Evolutionary conservation across 768 basidiomycete species (phyloP), one percentile per base, ranked within the genome.

Genomic region (Amanita exitialis): DNA sequence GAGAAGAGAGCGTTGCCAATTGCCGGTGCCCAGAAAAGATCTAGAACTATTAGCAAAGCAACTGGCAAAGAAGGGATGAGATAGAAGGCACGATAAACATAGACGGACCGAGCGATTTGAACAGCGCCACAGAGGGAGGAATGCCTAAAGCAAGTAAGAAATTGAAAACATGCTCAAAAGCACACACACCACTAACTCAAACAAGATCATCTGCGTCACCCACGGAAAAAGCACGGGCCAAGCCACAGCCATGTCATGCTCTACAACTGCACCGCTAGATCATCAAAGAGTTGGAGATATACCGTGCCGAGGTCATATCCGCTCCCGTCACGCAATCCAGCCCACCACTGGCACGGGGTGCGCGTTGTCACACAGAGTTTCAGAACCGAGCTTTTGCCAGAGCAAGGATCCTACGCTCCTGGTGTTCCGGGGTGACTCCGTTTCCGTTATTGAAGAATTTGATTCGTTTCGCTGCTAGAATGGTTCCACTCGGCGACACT

Each of bases 321-420:
- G 23, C 21, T 42, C 21, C 41, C 41, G 21, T 42, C 41, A 43
- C 42, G 42, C 42, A 15, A 43, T 25, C 42, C 23, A 43, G 21
- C 42, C 42, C 23, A 43, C 23, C 42, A 12, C 6, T 45, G n/a
- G n/a, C n/a, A n/a, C 15, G n/a, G 2, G 12, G 15, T 28, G 44
- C 25, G 30, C 16, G 53, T 37, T 44, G n/a, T 13, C 49, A 21
- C 59, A 49, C 35, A 53, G 59, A 25, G 25, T 28, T 10, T 27
- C 51, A 52, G 28, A 25, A 25, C 42, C 42, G 15, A 23, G 23
- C 42, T n/a, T 38, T 43, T 43, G 42, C 42, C 42, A 43, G 23
- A 23, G 42, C 23, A 13, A 15, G 23, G 21, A 21, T 9, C 42
- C 42, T 12, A 12, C 23, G 42, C 10, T 25, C 42, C 42, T 25